A percentile compares a stretch with the other conserved stretches of the same genome.
Conservation (phyloP, 371 early-diverging fungal species). For the Neoconidiobolus thromboides region DNA sequence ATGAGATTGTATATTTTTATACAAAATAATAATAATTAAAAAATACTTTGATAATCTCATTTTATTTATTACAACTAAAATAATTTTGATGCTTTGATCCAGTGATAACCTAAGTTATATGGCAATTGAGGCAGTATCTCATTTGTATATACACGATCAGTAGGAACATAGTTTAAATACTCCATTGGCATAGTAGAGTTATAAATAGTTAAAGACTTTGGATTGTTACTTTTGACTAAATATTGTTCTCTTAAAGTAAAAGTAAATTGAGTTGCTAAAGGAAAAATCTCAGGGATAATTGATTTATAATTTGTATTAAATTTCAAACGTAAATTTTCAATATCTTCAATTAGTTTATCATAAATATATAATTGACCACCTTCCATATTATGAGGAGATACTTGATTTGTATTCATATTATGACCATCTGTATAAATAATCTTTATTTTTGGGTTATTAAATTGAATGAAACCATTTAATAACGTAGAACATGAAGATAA, state of each 20-base stretch:
- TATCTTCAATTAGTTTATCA: neutral
- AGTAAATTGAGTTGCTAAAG: neutral
- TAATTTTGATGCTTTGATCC: too few species aligned
- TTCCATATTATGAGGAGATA: neutral
- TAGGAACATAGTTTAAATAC: neutral
- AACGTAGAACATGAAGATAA: neutral
- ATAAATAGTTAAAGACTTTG: neutral
- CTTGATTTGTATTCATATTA: neutral
- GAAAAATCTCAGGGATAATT: neutral
- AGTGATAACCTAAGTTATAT: too few species aligned
- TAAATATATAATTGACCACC: slow-evolving; percentile 1
- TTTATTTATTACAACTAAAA: too few species aligned
- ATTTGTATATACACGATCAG: too few species aligned
- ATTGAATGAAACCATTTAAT: neutral
- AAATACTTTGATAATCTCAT: too few species aligned
- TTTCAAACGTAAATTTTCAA: neutral
- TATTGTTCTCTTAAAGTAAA: neutral
- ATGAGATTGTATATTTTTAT: too few species aligned
- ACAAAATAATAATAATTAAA: too few species aligned
- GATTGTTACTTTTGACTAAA: neutral
- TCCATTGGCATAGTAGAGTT: neutral
- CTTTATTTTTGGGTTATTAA: neutral
- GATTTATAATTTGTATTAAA: too few species aligned
- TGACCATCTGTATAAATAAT: neutral
- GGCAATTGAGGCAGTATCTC: too few species aligned